Evolutionary conservation across 352 stramenopile genomes (phyloP).

Genomic region (Saprolegnia parasitica): DNA sequence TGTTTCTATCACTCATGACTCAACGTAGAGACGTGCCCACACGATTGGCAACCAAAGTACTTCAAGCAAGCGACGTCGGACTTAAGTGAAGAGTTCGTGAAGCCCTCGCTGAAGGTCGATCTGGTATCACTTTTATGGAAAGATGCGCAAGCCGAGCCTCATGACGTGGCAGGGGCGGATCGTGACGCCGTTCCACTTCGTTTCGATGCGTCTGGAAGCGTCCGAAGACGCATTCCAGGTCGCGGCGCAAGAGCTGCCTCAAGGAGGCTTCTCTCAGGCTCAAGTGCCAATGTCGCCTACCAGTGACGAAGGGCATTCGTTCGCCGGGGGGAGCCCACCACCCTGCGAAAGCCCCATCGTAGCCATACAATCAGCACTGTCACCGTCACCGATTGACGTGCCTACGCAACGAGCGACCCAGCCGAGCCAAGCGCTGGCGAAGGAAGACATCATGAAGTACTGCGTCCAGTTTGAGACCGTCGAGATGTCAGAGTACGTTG

Average conservation of each 20-base stretch:
- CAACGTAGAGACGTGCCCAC: constrained; percentile 30
- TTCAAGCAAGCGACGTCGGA: constrained; percentile 30
- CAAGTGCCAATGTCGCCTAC: not conserved
- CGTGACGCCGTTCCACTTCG: constrained; percentile 36
- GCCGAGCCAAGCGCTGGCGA: constrained; percentile 13
- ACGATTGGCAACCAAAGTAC: constrained; percentile 39
- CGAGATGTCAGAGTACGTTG: constrained; percentile 6
- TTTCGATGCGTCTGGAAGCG: constrained; percentile 38
- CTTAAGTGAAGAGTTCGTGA: constrained; percentile 29
- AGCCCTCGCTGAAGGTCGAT: constrained; percentile 34
- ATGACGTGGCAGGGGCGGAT: constrained; percentile 33
- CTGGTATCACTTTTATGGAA: constrained; percentile 27
- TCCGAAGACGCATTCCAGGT: constrained; percentile 32
- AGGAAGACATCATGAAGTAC: constrained; percentile 29
- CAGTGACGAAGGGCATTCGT: constrained; percentile 4
- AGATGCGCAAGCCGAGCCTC: not conserved
- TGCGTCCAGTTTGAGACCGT: constrained; percentile 16
- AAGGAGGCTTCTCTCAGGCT: not conserved
- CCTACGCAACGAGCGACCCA: constrained; percentile 15
- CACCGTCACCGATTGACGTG: not conserved
- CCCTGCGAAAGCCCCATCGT: not conserved
- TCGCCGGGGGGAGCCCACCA: constrained; percentile 8
- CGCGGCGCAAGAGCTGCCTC: constrained; percentile 19
- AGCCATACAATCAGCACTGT: constrained; percentile 3
- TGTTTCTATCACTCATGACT: not conserved